Evolutionary conservation across 2,329 filamentous ascomycete genomes (phyloP), one percentile per base, ranked within the genome.

Genomic region (Fusarium sp.): DNA sequence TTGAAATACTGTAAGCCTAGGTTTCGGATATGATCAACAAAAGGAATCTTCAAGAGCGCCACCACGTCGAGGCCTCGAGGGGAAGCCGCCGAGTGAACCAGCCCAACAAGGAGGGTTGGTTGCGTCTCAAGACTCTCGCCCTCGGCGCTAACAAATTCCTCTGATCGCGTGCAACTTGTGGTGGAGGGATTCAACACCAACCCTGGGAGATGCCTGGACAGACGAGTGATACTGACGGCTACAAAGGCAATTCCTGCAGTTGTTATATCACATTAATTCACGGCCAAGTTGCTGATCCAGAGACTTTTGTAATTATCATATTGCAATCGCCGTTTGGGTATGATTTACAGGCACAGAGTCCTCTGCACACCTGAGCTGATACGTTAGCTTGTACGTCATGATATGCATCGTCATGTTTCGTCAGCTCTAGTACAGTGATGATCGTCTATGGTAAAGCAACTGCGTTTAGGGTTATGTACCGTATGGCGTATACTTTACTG

Each of bases 371-470:
- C 40, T 46, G 48, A 49, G 49, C 57, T 64, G 64, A 66, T 67
- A 66, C 58, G 70, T 70, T 55, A 29, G 40, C 41, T 48, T 51
- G 58, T 66, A 66, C 68, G 71, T 73, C 71, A 72, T 69, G 58
- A 46, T 37, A 71, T 60, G 49, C 55, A 56, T 54, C 59, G 56
- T 63, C 65, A 50, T 63, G 65, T 71, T 71, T 73, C 63, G 71
- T 63, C 47, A 68, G 58, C 27, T 58, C 61, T 49, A 62, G 56
- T 51, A 43, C 42, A 52, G 67, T 36, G 33, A 68, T 61, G 71
- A 72, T 71, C 67, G 50, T 51, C 62, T 58, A 58, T 54, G 49
- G 36, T 47, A 41, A 41, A 58, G 39, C 36, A 35, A 36, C 41
- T 33, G 20, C 17, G 47, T 53, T 52, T 69, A 46, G 53, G 54